A percentile compares a stretch with the other conserved stretches of the same genome.
These are phyloP conservation scores for Xylaria grammica DNA, from an alignment of 495 filamentous ascomycete species.

Conservation along the genomic window DNA sequence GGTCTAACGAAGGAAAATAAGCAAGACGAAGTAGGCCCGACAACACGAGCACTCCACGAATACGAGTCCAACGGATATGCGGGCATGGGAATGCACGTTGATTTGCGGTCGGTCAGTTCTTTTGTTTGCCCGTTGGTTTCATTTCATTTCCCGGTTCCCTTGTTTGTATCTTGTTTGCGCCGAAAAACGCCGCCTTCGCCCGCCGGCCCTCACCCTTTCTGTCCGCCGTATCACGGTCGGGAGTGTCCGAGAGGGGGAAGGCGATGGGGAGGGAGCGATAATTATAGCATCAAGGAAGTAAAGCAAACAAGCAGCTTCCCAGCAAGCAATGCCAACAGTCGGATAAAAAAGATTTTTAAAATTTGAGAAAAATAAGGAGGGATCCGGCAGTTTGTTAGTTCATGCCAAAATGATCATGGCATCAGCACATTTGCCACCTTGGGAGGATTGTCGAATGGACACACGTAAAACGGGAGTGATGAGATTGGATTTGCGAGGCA, in stretches of 20 bases:
- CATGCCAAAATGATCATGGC: background rate
- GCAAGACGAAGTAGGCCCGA: background rate
- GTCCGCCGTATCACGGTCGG: slow-evolving; percentile 2
- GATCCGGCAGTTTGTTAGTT: background rate
- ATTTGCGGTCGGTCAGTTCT: background rate
- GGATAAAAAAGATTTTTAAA: no score
- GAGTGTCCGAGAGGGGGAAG: background rate
- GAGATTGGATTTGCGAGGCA: slow-evolving; percentile 9
- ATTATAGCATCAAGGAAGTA: slow-evolving; percentile 15
- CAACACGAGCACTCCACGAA: background rate
- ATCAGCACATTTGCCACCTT: slow-evolving; percentile 13
- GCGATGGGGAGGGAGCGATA: background rate
- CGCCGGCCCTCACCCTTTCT: background rate
- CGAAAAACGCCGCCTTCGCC: background rate
- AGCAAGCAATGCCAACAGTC: background rate
- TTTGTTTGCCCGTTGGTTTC: slow-evolving; percentile 18
- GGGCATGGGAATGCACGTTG: background rate
- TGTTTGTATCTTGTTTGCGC: background rate
- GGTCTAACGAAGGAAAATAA: background rate
- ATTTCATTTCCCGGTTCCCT: background rate
- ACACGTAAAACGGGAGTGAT: background rate
- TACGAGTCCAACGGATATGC: background rate
- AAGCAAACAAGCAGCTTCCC: slow-evolving; percentile 9
- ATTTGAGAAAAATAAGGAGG: no score
- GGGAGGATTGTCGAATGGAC: slow-evolving; percentile 8